Percentiles rank a stretch among this genome's conserved stretches.
Evolutionary conservation across 176 grass and related monocot genomes (phyloP).

Genomic region (Oryza punctata): DNA sequence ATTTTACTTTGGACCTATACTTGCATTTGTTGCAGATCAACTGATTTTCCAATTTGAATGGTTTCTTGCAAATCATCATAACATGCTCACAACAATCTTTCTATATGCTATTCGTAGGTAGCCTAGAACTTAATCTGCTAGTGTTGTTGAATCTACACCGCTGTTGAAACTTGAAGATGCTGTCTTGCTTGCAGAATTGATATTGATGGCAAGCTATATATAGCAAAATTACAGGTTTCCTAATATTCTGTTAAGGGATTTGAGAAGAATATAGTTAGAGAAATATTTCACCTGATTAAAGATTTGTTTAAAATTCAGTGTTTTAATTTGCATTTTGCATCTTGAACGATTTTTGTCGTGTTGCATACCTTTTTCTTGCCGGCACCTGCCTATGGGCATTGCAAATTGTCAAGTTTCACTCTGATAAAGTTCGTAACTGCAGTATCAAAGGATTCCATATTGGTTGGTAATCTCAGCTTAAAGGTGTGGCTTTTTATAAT

Average conservation of each 20-base stretch:
- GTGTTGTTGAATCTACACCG: conserved; percentile 1
- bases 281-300: neutral
- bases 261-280: neutral
- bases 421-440: neutral
- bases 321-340: conserved; percentile 13
- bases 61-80: neutral
- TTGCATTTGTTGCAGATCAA: neutral
- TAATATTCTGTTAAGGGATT: conserved; percentile 17
- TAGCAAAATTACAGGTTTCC: neutral
- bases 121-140: neutral
- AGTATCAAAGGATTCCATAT: conserved; percentile 14
- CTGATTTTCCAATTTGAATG: neutral
- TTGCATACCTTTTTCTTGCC: neutral
- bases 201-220: neutral
- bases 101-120: neutral
- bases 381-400: neutral
- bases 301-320: neutral
- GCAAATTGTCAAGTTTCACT: conserved; percentile 7
- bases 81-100: neutral
- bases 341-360: neutral
- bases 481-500: too few species aligned
- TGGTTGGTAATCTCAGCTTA: neutral
- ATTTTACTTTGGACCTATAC: neutral
- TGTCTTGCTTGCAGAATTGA: conserved; percentile 1
- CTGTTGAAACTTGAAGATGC: conserved; percentile 23